Evolutionary conservation across 768 basidiomycete genomes (phyloP).

Genomic region (Lactarius pseudohatsudake): DNA sequence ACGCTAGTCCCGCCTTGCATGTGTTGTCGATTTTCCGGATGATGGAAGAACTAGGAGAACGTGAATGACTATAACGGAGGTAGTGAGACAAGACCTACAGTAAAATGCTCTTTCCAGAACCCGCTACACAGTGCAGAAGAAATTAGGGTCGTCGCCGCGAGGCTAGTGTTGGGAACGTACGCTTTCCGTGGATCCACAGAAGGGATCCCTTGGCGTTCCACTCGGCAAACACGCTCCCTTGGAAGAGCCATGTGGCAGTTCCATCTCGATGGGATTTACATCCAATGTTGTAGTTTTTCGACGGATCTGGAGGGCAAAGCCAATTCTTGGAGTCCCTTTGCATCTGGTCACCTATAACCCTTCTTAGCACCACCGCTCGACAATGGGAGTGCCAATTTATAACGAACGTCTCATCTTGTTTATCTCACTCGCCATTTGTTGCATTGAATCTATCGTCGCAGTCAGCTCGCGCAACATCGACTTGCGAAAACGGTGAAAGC

Average conservation of each 20-base stretch:
- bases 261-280: not conserved
- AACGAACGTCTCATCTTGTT: conserved; percentile 5
- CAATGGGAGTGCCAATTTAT: too few species aligned
- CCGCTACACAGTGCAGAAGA: not conserved
- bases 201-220: not conserved
- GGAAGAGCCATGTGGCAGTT: conserved; percentile 5
- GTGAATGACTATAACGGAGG: not conserved
- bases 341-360: not conserved
- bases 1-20: not conserved
- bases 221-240: not conserved
- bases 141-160: not conserved
- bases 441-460: not conserved
- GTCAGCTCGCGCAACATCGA: not conserved
- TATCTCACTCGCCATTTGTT: not conserved
- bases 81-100: conserved; percentile 1
- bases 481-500: not conserved
- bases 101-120: conserved; percentile 9
- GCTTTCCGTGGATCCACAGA: conserved; percentile 13
- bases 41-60: not conserved
- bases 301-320: conserved; percentile 21
- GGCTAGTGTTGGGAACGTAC: not conserved
- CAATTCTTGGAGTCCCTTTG: not conserved
- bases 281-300: conserved; percentile 1
- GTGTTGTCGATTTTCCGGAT: not conserved
- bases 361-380: not conserved